Evolutionary conservation across 768 basidiomycete genomes (phyloP).

Genomic region (Rhizopogon vinicolor): DNA sequence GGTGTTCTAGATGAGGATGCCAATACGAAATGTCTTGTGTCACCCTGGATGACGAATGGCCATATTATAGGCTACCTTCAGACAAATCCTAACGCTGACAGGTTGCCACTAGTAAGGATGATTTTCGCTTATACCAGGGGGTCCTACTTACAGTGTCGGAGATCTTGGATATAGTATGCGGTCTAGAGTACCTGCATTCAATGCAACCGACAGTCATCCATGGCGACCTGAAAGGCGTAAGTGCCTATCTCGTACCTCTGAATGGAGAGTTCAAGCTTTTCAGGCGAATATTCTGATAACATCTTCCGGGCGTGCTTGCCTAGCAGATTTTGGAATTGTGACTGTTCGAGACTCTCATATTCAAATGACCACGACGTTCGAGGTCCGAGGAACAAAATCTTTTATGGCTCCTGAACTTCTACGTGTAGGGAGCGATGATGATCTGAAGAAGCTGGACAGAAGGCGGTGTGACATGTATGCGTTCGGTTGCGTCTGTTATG

Average conservation of each 20-base stretch:
- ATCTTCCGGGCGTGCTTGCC: constrained; percentile 34
- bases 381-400: constrained; percentile 10
- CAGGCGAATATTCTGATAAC: constrained; percentile 48
- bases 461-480: constrained; percentile 37
- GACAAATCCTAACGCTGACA: constrained; percentile 15
- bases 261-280: not conserved
- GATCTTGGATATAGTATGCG: constrained; percentile 41
- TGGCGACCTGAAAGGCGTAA: constrained; percentile 26
- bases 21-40: constrained; percentile 26
- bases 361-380: constrained; percentile 4
- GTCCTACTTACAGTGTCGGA: constrained; percentile 10
- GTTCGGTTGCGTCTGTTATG: constrained; percentile 36
- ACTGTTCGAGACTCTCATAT: constrained; percentile 13
- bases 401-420: constrained; percentile 25
- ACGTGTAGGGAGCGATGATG: not conserved
- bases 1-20: constrained; percentile 12
- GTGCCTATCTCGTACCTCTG: constrained; percentile 1
- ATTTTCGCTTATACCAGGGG: not conserved
- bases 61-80: constrained; percentile 26
- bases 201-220: constrained; percentile 31
- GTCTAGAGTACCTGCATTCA: constrained; percentile 39
- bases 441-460: constrained; percentile 15
- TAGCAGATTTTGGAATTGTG: constrained; percentile 46
- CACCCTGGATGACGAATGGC: constrained; percentile 35
- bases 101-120: constrained; percentile 27